Evolutionary conservation across 495 filamentous ascomycete genomes (phyloP).

Genomic region (Penicillium robsamsonii): DNA sequence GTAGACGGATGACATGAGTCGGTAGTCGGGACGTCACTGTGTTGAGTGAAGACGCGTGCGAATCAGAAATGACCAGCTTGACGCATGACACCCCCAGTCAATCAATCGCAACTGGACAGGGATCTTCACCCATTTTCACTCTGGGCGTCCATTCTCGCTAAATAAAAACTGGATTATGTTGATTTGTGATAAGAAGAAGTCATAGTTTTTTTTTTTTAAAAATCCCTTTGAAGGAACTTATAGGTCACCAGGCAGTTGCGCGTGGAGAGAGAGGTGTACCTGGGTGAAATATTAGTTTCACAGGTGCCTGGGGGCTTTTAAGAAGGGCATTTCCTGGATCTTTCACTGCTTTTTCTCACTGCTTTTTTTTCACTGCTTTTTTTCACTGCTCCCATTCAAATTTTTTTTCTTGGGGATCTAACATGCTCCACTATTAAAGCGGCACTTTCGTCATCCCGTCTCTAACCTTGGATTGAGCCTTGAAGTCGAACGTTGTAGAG

Average conservation of each 20-base stretch:
- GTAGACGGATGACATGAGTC: slow-evolving; percentile 3
- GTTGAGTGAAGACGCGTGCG: slow-evolving; percentile 21
- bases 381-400: not conserved
- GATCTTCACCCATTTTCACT: slow-evolving; percentile 14
- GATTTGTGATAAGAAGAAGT: slow-evolving; percentile 11
- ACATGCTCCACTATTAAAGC: not conserved
- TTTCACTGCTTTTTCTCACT: not conserved
- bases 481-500: not conserved
- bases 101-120: slow-evolving; percentile 22
- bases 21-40: slow-evolving; percentile 13
- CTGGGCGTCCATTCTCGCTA: slow-evolving; percentile 10
- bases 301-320: slow-evolving; percentile 24
- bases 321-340: not conserved
- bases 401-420: not conserved
- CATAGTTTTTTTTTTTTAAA: not conserved
- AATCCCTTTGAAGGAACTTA: slow-evolving; percentile 21
- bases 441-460: not conserved
- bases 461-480: not conserved
- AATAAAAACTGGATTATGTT: slow-evolving; percentile 11
- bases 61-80: slow-evolving; percentile 22
- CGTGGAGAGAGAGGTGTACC: slow-evolving; percentile 17
- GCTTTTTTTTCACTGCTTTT: not conserved
- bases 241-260: slow-evolving; percentile 26
- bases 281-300: slow-evolving; percentile 18
- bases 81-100: slow-evolving; percentile 26